Evolutionary conservation across 306 rosid species (phyloP).

Genomic region (Ormosia emarginata): DNA sequence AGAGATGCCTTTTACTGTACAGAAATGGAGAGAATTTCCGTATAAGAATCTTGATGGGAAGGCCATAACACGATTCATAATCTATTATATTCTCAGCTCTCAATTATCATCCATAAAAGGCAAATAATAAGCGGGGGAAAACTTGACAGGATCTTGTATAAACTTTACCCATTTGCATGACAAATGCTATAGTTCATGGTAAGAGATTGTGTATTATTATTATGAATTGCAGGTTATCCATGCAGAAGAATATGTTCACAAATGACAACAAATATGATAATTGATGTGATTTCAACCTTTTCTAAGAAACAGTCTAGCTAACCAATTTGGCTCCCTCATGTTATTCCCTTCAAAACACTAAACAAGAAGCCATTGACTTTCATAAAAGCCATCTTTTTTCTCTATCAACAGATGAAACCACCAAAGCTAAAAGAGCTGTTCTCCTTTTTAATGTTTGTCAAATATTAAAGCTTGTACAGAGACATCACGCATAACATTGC

Average conservation of each 20-base stretch:
- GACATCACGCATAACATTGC: slow-evolving; percentile 4
- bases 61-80: too few species aligned
- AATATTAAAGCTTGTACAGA: neutral
- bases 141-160: neutral
- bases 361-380: slow-evolving; percentile 11
- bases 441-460: neutral
- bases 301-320: slow-evolving; percentile 10
- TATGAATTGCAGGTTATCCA: neutral
- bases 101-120: neutral
- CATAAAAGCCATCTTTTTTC: slow-evolving; percentile 11
- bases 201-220: neutral
- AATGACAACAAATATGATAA: neutral
- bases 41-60: too few species aligned
- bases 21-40: too few species aligned
- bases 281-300: slow-evolving; percentile 9
- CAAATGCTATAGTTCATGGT: neutral
- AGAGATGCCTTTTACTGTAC: too few species aligned
- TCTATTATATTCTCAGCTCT: neutral
- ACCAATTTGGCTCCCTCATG: slow-evolving; percentile 13
- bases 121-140: neutral
- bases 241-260: neutral
- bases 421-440: neutral
- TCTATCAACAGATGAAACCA: slow-evolving; percentile 17
- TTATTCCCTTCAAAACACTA: neutral
- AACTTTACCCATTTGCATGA: neutral